These are phyloP conservation scores for Tetrapisispora iriomotensis DNA, from an alignment of 805 yeast species.

Conservation along the genomic window DNA sequence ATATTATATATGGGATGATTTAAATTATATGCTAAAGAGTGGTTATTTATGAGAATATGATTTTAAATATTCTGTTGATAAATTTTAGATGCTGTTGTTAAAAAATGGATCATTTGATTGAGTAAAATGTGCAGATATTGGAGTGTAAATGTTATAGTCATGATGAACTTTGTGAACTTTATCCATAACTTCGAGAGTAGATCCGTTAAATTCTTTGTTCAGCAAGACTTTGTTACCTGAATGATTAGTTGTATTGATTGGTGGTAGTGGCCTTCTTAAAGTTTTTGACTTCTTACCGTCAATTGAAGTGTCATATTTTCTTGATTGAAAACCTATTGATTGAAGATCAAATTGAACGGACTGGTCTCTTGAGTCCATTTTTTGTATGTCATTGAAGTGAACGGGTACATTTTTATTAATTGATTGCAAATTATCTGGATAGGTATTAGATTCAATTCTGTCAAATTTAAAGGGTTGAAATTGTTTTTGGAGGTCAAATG, in stretches of 20 bases:
- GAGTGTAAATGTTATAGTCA: slow-evolving; percentile 3
- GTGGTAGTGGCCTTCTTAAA: not conserved
- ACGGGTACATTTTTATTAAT: not conserved
- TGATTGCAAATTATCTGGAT: not conserved
- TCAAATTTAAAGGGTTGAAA: not conserved
- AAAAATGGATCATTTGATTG: not conserved
- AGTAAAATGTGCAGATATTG: slow-evolving; percentile 1
- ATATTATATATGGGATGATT: too few species aligned
- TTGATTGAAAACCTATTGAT: not conserved
- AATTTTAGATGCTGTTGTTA: not conserved
- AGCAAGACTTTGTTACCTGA: not conserved
- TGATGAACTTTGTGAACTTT: slow-evolving; percentile 4
- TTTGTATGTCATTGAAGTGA: not conserved
- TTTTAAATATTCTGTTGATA: too few species aligned
- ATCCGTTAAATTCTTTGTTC: not conserved
- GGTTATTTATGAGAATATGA: too few species aligned
- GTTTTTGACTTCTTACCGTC: not conserved
- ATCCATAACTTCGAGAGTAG: slow-evolving; percentile 1
- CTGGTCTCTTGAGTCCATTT: not conserved
- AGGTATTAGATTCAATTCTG: not conserved
- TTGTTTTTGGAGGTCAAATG: slow-evolving; percentile 2
- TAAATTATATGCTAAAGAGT: too few species aligned
- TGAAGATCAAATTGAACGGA: not conserved
- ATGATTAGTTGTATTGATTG: not conserved
- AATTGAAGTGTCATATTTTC: not conserved